Conservation (phyloP, 441 rosid species). For the Corymbia citriodora region DNA sequence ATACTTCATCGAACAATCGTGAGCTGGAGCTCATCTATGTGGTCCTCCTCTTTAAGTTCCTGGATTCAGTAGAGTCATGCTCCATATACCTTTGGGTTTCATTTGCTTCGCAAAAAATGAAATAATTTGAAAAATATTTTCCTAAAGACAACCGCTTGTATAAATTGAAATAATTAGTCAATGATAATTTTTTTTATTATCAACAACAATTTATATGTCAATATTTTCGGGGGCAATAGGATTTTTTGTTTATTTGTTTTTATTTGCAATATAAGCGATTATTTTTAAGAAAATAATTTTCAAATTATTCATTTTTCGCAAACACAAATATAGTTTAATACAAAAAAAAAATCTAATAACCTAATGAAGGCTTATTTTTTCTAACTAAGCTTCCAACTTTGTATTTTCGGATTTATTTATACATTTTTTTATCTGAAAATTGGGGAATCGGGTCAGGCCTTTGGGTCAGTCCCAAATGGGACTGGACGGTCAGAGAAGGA, state of each 20-base stretch:
- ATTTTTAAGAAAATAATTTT: no score
- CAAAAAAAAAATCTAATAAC: background rate
- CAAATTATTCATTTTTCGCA: background rate
- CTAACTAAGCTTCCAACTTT: background rate
- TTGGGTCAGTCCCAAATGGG: no score
- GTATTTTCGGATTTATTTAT: no score
- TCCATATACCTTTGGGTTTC: rapidly evolving
- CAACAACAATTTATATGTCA: rapidly evolving
- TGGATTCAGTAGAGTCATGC: background rate
- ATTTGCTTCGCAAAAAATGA: no score
- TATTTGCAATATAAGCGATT: rapidly evolving
- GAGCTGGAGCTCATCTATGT: rapidly evolving
- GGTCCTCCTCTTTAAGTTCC: background rate
- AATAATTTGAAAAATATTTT: no score
- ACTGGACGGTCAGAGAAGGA: no score
- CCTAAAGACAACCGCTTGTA: rapidly evolving
- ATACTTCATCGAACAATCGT: background rate
- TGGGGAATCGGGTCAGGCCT: no score
- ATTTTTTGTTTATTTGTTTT: rapidly evolving
- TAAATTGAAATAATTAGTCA: no score
- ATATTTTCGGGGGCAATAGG: rapidly evolving
- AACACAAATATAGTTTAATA: no score
- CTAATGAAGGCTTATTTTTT: background rate
- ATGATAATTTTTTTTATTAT: no score
- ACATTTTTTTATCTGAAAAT: no score